A percentile compares a stretch with the other conserved stretches of the same genome.
Evolutionary conservation across 2,329 filamentous ascomycete species (phyloP).

Genomic region (Biscogniauxia sp.): DNA sequence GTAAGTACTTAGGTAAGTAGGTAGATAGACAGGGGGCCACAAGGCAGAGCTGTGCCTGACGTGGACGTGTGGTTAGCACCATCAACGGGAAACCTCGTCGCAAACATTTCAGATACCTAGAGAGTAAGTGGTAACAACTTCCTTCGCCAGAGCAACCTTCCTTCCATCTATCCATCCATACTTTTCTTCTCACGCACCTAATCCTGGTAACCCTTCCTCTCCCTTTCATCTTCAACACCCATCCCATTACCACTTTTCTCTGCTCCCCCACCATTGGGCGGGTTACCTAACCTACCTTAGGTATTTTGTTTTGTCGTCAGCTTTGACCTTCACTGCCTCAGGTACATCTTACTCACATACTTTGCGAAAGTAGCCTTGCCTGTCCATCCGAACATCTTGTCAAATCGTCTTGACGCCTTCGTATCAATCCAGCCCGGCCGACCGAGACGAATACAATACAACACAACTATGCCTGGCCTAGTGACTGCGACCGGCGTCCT

Average conservation of each 20-base stretch:
- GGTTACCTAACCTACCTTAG: background rate
- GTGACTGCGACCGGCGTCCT: slow-evolving; percentile 92
- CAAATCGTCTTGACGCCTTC: background rate
- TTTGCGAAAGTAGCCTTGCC: too few relatives aligned
- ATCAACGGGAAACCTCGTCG: background rate
- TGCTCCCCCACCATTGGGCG: background rate
- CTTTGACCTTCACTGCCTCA: background rate
- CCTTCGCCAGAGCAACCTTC: background rate
- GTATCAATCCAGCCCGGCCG: background rate
- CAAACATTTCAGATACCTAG: background rate
- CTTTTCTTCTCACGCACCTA: too few relatives aligned
- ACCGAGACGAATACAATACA: background rate
- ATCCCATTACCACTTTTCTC: background rate
- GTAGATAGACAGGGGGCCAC: slow-evolving; percentile 12
- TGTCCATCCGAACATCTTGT: too few relatives aligned
- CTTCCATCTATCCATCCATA: background rate
- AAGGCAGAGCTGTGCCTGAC: slow-evolving; percentile 45
- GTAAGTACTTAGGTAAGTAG: background rate
- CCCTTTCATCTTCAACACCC: too few relatives aligned
- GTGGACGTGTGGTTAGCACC: slow-evolving; percentile 37
- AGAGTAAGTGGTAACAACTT: too few relatives aligned
- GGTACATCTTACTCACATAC: too few relatives aligned
- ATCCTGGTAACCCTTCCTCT: too few relatives aligned
- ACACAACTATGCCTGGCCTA: slow-evolving; percentile 76
- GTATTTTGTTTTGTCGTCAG: background rate